Base-by-base conservation (phyloP, 148 eudicot species). In the Camellia sinensis region DNA sequence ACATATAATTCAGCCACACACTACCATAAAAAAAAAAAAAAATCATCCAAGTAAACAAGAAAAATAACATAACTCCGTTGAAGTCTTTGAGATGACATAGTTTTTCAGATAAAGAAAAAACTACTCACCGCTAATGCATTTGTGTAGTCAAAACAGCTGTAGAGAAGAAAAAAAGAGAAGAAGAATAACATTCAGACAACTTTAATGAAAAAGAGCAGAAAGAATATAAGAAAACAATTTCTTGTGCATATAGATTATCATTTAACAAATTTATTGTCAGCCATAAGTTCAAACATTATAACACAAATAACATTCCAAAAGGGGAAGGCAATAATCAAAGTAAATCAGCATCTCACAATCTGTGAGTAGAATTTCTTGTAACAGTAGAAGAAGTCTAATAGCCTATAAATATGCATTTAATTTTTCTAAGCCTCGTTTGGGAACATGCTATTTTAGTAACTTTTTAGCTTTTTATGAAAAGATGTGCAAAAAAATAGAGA, bases 81-180 rank as follows among this genome's bases (percentile, higher is more conserved):
- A 66, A 8, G 44, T 37, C 70, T 22, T 67, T 67, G 21, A 44
- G 5, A 71, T 45, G 57, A 44, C 3, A n/a, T 48, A 6, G n/a
- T 41, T n/a, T 19, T 77, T 64, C 11, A n/a, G 72, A 17, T 66
- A 56, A 14, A 6, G 74, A 84, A 67, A 67, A 69, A 64, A 76
- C 37, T 75, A 86, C 97, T 89, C 81, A 95, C 99, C 81, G 99
- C 99, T 75, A 95, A 89, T 67, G 87, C 97, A 89, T 95, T 95
- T 53, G 99, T 95, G 97, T 95, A 95, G 90, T 95, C 99, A 77
- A 95, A 95, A 83, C 99, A 95, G 77, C 99, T 95, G 98, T 90
- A 89, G 29, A n/a, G 81, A 72, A 13, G 15, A 67, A 79, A 67
- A 61, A 75, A 22, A 46, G 2, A 21, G 17, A 83, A 19, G 43